Evolutionary conservation across 208 protist species (phyloP), one percentile per base, ranked within the genome.

Genomic region (Crithidia expoeki): DNA sequence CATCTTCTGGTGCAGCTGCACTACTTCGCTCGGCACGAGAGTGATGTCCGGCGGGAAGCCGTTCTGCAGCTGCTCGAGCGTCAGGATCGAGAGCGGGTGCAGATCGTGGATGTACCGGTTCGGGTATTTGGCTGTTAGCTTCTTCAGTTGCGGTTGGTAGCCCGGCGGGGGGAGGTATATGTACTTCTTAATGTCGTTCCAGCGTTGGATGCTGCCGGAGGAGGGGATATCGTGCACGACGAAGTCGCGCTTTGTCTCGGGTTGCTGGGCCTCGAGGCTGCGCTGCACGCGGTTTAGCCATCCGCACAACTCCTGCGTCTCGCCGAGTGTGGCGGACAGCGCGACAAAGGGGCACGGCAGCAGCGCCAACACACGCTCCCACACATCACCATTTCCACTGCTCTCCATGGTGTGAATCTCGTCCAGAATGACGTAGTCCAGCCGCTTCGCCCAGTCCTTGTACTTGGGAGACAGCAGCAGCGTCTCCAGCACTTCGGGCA

Each of bases 371-470:
- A 98, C 83, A n/a, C 92, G 92, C 78, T 98, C 94, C 94, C 94
- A 98, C 17, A 98, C 74, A 33, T 89, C 81, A 63, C 95, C 96
- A 59, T 94, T 90, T 28, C 86, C 83, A 72, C 82, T 89, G 75
- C 85, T 93, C 58, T 97, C 88, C 84, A 99, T 96, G 27, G 77
- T 90, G 86, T 99, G 97, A 56, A 99, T 95, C 75, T 98, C 98
- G 64, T 98, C 97, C 7, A 98, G 86, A 59, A 99, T 98, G 42
- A 98, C 92, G 81, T 98, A 98, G 72, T 97, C 86, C 34, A 98
- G 82, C 10, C 86, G 70, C 70, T 92, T 76, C 14, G 86, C 75
- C 86, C 89, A 98, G 17, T 93, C 84, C 73, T 85, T 80, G 73
- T 95, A 92, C 61, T 85, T 79, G 36, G 94, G 80, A 4, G 93